A percentile compares a stretch with the other conserved stretches of the same genome.
Conservation (phyloP, 805 yeast species). For the Clavispora fructus region DNA sequence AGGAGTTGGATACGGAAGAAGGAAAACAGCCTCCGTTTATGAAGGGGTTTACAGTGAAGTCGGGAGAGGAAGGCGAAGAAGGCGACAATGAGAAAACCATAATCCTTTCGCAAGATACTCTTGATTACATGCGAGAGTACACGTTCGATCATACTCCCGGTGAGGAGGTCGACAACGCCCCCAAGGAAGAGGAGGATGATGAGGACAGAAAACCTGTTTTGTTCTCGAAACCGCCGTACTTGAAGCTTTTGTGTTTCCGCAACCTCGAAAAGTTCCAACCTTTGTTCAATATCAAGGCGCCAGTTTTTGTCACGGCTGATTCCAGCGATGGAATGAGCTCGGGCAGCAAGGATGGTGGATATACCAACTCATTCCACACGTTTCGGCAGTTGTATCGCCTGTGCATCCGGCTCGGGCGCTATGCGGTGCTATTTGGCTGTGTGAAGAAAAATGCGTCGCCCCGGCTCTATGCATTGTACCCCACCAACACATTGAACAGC, state of each 20-base stretch:
- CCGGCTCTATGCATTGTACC: slow-evolving; percentile 50
- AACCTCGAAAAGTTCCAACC: slow-evolving; percentile 40
- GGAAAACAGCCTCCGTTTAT: slow-evolving; percentile 21
- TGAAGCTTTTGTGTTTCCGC: slow-evolving; percentile 68
- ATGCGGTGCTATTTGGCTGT: slow-evolving; percentile 73
- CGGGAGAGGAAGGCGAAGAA: slow-evolving; percentile 17
- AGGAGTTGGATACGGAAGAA: slow-evolving; percentile 15
- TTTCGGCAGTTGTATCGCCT: slow-evolving; percentile 64
- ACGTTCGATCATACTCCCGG: slow-evolving; percentile 30
- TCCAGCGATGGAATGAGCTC: slow-evolving; percentile 34
- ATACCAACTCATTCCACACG: slow-evolving; percentile 59
- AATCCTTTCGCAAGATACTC: slow-evolving; percentile 20
- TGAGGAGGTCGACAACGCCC: slow-evolving; percentile 4
- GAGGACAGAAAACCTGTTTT: slow-evolving; percentile 5
- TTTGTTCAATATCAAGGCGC: slow-evolving; percentile 47
- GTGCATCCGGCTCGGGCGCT: slow-evolving; percentile 45
- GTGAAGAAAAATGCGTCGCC: slow-evolving; percentile 52
- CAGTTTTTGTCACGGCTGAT: slow-evolving; percentile 66
- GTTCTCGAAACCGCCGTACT: slow-evolving; percentile 37
- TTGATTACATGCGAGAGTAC: slow-evolving; percentile 25
- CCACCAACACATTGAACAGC: slow-evolving; percentile 35
- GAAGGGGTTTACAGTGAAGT: slow-evolving; percentile 20
- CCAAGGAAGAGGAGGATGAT: not conserved
- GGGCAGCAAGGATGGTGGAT: slow-evolving; percentile 30
- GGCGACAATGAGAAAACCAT: slow-evolving; percentile 14